Evolutionary conservation across 2,329 filamentous ascomycete species (phyloP), one percentile per base, ranked within the genome.

Genomic region (Hypoxylon sp.): DNA sequence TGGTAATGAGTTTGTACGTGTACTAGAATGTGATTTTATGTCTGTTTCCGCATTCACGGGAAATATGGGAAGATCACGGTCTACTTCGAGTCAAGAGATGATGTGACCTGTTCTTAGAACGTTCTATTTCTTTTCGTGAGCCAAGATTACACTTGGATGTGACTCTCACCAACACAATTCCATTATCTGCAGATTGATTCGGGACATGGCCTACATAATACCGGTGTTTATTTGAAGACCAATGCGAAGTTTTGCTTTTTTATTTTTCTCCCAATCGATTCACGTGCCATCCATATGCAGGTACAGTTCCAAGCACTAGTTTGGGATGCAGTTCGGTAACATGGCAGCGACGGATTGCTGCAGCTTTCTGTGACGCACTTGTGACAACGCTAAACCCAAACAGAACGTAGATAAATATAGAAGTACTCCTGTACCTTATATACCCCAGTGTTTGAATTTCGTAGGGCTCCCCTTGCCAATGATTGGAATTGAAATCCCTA

Each of bases 1-100:
- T 62, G 48, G 44, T 66, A 61, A 68, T 58, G 55, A 45, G 59
- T 66, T 52, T 58, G 52, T 44, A 68, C 38, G 66, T 63, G 62
- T 61, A 68, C 18, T 54, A 68, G 59, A 55, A 28, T 63, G 55
- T 46, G 32, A 6, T 20, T 46, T 44, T 62, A 40, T 40, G 36
- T 40, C 16, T 20, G 49, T 26, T 50, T 55, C 48, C 28, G 52
- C 42, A 60, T 52, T 32, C 36, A 22, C 45, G 50, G 58, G 40
- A 54, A 53, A 63, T 60, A 59, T 61, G 50, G 58, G 28, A 26
- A 44, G 26, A 52, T 55, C n/a, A 30, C 49, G 16, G 28, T 40
- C 38, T 59, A 40, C 44, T 56, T 59, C 36, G 22, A 51, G 20
- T 48, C 24, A 28, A 44, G 20, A 42, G 50, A 38, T 52, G 49